These are phyloP conservation scores for Auricularia cornea DNA, from an alignment of 768 basidiomycete species.

Conservation along the genomic window DNA sequence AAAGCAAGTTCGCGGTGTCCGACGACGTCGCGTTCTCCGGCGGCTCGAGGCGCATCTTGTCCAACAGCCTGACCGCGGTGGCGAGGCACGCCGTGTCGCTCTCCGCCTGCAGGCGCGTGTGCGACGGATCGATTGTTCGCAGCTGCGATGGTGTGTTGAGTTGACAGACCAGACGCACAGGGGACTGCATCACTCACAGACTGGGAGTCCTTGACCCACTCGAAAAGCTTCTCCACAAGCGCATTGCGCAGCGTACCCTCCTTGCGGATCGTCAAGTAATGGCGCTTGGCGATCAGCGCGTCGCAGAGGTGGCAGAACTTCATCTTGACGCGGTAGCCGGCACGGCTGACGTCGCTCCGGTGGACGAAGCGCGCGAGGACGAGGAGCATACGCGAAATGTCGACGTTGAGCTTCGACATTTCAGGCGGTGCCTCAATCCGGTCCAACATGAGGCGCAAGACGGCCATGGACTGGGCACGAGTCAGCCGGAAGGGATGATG, in stretches of 20 bases:
- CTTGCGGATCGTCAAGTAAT: constrained; percentile 55
- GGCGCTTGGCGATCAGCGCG: constrained; percentile 52
- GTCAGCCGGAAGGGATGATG: constrained; percentile 1
- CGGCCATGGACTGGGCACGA: constrained; percentile 51
- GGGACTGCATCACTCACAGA: constrained; percentile 30
- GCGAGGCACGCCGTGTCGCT: constrained; percentile 66
- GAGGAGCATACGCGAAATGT: constrained; percentile 29
- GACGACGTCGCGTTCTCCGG: constrained; percentile 42
- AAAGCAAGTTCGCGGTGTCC: constrained; percentile 59
- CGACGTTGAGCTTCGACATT: constrained; percentile 45
- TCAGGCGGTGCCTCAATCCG: constrained; percentile 51
- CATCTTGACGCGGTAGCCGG: constrained; percentile 55
- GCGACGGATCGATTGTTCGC: constrained; percentile 2
- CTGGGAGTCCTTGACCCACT: constrained; percentile 60
- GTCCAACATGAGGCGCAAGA: constrained; percentile 73
- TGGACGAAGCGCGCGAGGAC: constrained; percentile 58
- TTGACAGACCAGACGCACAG: background rate
- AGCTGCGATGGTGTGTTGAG: background rate
- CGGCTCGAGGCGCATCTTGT: constrained; percentile 60
- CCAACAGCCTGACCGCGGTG: constrained; percentile 66
- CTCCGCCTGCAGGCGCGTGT: constrained; percentile 41
- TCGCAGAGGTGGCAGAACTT: constrained; percentile 72
- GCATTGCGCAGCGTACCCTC: constrained; percentile 59
- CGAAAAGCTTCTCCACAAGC: constrained; percentile 67
- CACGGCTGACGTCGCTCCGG: constrained; percentile 33